Conservation (phyloP, 257 asterid genomes). For the Perilla frutescens region DNA sequence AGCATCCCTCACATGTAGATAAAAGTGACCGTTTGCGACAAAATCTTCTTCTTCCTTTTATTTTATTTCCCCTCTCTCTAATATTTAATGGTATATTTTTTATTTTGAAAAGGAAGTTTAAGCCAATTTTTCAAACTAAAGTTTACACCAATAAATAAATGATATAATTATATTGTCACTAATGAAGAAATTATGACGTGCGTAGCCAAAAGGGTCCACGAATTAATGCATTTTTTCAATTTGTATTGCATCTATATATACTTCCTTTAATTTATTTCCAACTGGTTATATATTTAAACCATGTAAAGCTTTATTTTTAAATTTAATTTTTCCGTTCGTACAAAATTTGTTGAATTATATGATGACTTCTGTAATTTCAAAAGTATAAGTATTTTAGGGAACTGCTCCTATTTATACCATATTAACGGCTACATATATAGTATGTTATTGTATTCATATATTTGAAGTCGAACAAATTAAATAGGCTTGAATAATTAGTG, state of each 20-base stretch:
- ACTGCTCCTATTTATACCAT: too few species aligned
- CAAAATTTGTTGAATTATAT: too few species aligned
- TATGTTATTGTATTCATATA: too few species aligned
- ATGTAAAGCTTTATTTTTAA: too few species aligned
- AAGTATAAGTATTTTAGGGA: too few species aligned
- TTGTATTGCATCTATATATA: not conserved
- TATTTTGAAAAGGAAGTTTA: constrained; percentile 2
- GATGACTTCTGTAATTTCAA: too few species aligned
- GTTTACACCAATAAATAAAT: constrained; percentile 3
- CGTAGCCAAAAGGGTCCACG: constrained; percentile 1
- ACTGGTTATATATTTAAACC: too few species aligned
- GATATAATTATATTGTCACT: not conserved
- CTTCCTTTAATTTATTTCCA: too few species aligned
- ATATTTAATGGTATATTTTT: not conserved
- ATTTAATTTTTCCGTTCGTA: too few species aligned
- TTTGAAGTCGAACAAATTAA: too few species aligned
- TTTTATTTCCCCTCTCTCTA: not conserved
- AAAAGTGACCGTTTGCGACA: constrained; percentile 45
- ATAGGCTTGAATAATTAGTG: too few species aligned
- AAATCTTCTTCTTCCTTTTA: not conserved
- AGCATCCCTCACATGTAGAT: constrained; percentile 56
- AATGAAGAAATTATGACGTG: not conserved
- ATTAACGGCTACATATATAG: too few species aligned
- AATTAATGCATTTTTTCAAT: constrained; percentile 18
- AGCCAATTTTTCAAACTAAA: constrained; percentile 6